Percentiles rank a stretch among this genome's conserved stretches.
These are phyloP conservation scores for Aspergillus fumigatiaffinis DNA, from an alignment of 2,329 filamentous ascomycete species.

Conservation along the genomic window DNA sequence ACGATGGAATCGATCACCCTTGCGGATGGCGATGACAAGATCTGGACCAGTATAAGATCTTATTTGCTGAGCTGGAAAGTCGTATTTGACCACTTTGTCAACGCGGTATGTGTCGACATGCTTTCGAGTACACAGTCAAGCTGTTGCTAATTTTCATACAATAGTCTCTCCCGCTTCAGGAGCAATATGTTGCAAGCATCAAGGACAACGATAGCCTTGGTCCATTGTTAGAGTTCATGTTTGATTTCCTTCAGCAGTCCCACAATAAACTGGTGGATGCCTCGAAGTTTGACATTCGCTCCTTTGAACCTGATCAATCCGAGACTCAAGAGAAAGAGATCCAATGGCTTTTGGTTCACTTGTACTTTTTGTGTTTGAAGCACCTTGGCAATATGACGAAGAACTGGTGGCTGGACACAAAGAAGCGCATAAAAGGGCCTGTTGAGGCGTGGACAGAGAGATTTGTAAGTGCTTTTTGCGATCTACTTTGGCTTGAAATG, in stretches of 20 bases:
- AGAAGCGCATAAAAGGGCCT: conserved; percentile 71
- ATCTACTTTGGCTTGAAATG: neutral
- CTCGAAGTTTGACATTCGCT: conserved; percentile 66
- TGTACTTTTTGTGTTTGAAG: conserved; percentile 79
- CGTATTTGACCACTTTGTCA: conserved; percentile 78
- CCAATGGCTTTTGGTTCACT: conserved; percentile 77
- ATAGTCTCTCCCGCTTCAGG: conserved; percentile 73
- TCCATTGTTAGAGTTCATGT: conserved; percentile 71
- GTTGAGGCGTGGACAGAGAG: conserved; percentile 83
- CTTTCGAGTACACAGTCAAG: neutral
- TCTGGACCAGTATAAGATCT: conserved; percentile 66
- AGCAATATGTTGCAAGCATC: conserved; percentile 74
- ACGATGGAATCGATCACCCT: conserved; percentile 64
- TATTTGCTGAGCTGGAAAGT: conserved; percentile 89
- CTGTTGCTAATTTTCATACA: conserved; percentile 20
- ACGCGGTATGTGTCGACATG: conserved; percentile 48
- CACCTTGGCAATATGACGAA: conserved; percentile 76
- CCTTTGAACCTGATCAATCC: conserved; percentile 57
- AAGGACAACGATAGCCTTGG: conserved; percentile 67
- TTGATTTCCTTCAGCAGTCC: conserved; percentile 78
- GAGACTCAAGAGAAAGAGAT: conserved; percentile 68
- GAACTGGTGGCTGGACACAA: conserved; percentile 77
- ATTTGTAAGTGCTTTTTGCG: conserved; percentile 64
- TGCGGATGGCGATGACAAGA: conserved; percentile 59
- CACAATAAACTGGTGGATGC: conserved; percentile 66